phyloP scores from a whole-genome alignment of 495 filamentous ascomycete genomes.

The Penicillium angulare region DNA sequence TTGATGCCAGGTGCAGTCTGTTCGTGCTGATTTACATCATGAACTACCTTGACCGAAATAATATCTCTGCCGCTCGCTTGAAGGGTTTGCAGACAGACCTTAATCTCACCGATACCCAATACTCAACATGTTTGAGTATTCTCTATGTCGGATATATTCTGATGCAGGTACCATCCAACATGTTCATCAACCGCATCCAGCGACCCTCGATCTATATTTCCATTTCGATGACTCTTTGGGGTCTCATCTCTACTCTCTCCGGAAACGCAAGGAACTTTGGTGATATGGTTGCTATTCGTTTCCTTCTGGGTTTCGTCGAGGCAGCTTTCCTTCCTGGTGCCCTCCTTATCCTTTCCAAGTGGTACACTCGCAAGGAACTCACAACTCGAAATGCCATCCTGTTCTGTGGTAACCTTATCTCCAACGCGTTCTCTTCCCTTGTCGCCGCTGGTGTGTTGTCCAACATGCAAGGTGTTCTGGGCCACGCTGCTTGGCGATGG shows the following conservation, averaged over 20 bases:
- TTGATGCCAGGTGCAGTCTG: conserved; percentile 30
- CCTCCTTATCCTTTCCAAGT: conserved; percentile 46
- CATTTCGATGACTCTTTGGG: conserved; percentile 63
- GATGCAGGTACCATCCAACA: conserved; percentile 37
- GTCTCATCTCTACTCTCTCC: conserved; percentile 59
- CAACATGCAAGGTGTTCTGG: conserved; percentile 40
- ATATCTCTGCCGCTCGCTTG: conserved; percentile 50
- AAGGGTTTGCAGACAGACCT: conserved; percentile 53
- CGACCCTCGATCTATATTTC: conserved; percentile 63
- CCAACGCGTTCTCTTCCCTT: conserved; percentile 64
- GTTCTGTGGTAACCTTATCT: conserved; percentile 47
- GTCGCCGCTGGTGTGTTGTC: conserved; percentile 47
- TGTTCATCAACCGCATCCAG: conserved; percentile 42
- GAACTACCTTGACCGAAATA: conserved; percentile 51
- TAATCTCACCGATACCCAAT: conserved; percentile 43
- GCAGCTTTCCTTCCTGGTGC: conserved; percentile 45
- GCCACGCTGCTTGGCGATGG: conserved; percentile 61
- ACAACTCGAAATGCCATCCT: conserved; percentile 44
- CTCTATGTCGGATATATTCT: conserved; percentile 60
- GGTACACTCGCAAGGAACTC: conserved; percentile 45
- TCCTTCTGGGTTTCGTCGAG: conserved; percentile 64
- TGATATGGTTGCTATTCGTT: conserved; percentile 61
- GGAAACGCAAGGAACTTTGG: conserved; percentile 53
- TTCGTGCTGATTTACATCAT: conserved; percentile 36
- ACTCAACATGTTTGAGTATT: conserved; percentile 60